Evolutionary conservation across 176 grass and related monocot species (phyloP).

Genomic region (Eleusine indica): DNA sequence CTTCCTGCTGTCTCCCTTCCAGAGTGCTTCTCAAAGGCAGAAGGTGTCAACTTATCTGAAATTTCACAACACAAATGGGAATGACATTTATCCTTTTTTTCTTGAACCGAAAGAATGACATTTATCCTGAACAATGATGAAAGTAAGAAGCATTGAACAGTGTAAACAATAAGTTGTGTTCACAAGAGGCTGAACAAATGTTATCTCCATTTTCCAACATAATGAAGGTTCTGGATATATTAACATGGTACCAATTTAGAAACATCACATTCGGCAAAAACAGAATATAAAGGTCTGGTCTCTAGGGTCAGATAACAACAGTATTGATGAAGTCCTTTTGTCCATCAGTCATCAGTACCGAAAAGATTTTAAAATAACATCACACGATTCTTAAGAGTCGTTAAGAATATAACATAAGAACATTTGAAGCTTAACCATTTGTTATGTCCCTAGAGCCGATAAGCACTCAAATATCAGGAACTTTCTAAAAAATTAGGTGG

Average conservation of each 20-base stretch:
- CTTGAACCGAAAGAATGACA: not conserved
- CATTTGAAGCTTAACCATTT: not conserved
- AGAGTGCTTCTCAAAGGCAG: constrained; percentile 99
- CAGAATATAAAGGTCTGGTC: not conserved
- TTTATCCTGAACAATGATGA: not conserved
- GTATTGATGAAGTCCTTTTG: not conserved
- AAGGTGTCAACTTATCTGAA: constrained; percentile 86
- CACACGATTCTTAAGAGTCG: not conserved
- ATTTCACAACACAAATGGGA: constrained; percentile 32
- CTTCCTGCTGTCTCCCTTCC: constrained; percentile 82
- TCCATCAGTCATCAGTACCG: not conserved
- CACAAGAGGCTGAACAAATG: not conserved
- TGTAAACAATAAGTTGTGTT: not conserved
- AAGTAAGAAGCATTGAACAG: not conserved
- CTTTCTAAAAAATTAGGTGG: constrained; percentile 9
- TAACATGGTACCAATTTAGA: constrained; percentile 1
- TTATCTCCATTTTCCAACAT: not conserved
- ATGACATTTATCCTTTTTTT: not conserved
- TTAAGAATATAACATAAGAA: constrained; percentile 15
- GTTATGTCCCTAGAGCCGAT: constrained; percentile 32
- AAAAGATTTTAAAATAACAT: constrained; percentile 9
- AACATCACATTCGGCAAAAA: not conserved
- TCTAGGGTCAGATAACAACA: constrained; percentile 3
- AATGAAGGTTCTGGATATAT: constrained; percentile 3
- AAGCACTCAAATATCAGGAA: constrained; percentile 16